Conservation (phyloP, 345 rosid species). For the Pelargonium nanum region DNA sequence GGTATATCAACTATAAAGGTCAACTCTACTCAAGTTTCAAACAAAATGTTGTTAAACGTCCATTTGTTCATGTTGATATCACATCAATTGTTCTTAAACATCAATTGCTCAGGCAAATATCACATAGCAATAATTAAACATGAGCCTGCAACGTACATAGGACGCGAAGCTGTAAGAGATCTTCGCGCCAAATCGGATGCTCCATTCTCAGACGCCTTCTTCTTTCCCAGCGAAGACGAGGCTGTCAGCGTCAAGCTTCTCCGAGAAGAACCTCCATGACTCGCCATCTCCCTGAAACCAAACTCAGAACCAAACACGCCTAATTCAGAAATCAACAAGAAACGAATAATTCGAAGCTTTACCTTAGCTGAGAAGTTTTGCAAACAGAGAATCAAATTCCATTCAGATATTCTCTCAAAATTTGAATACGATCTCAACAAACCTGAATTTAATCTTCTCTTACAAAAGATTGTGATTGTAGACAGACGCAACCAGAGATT, state of each 20-base stretch:
- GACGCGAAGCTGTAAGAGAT: slow-evolving; percentile 50
- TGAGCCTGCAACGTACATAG: slow-evolving; percentile 31
- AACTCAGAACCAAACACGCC: background rate
- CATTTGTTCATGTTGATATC: background rate
- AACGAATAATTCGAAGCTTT: background rate
- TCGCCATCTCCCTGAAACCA: slow-evolving; percentile 39
- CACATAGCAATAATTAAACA: background rate
- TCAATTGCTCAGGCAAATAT: background rate
- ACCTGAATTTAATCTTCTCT: background rate
- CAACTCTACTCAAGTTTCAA: no score
- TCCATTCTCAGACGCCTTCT: slow-evolving; percentile 45
- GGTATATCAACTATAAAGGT: no score
- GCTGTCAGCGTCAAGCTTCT: slow-evolving; percentile 39
- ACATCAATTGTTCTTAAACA: no score
- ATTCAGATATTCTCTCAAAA: background rate
- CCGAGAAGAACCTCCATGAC: slow-evolving; percentile 66
- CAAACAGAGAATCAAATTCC: background rate
- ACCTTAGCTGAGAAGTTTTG: no score
- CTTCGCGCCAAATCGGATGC: slow-evolving; percentile 41
- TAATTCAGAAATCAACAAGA: background rate
- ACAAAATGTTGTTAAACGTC: background rate
- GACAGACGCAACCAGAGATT: background rate
- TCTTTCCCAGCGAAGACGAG: slow-evolving; percentile 39
- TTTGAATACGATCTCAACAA: background rate
- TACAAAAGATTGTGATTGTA: background rate